These are phyloP conservation scores for Hordeum pubiflorum DNA, from an alignment of 202 grass and related monocot species.

Conservation along the genomic window DNA sequence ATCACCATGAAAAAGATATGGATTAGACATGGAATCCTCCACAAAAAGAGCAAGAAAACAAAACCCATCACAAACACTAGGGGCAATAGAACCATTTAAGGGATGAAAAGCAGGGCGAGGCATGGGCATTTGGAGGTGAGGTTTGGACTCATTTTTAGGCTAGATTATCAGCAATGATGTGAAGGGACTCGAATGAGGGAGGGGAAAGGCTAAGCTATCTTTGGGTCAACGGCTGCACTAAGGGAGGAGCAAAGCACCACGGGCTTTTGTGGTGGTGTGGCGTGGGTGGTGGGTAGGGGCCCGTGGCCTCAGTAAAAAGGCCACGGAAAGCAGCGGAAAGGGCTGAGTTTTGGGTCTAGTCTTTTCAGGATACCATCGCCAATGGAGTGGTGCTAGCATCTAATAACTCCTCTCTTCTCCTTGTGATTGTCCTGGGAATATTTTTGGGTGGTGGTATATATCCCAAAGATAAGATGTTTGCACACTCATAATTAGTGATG, in stretches of 20 bases:
- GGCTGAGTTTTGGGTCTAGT: slow-evolving; percentile 40
- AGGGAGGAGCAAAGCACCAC: not conserved
- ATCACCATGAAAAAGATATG: not conserved
- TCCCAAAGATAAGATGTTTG: slow-evolving; percentile 30
- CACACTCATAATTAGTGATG: slow-evolving; percentile 36
- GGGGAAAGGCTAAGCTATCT: slow-evolving; percentile 17
- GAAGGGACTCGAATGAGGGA: not conserved
- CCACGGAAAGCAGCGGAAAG: slow-evolving; percentile 50
- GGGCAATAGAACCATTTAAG: slow-evolving; percentile 13
- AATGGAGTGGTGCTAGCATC: slow-evolving; percentile 19
- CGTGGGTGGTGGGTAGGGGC: slow-evolving; percentile 22
- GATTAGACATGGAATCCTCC: slow-evolving; percentile 33
- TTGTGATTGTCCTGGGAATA: slow-evolving; percentile 39
- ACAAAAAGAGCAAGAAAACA: slow-evolving; percentile 16
- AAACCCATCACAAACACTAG: slow-evolving; percentile 3
- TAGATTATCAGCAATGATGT: slow-evolving; percentile 33
- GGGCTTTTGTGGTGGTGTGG: slow-evolving; percentile 18
- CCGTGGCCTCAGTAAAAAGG: slow-evolving; percentile 4
- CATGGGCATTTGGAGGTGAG: slow-evolving; percentile 21
- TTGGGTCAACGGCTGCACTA: slow-evolving; percentile 59
- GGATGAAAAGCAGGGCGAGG: slow-evolving; percentile 27
- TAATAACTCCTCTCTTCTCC: not conserved
- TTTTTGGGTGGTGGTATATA: slow-evolving; percentile 25
- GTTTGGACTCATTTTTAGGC: slow-evolving; percentile 6
- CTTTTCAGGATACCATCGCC: slow-evolving; percentile 34